phyloP scores from a whole-genome alignment of 2,329 filamentous ascomycete species.

The Apiospora pterosperma region DNA sequence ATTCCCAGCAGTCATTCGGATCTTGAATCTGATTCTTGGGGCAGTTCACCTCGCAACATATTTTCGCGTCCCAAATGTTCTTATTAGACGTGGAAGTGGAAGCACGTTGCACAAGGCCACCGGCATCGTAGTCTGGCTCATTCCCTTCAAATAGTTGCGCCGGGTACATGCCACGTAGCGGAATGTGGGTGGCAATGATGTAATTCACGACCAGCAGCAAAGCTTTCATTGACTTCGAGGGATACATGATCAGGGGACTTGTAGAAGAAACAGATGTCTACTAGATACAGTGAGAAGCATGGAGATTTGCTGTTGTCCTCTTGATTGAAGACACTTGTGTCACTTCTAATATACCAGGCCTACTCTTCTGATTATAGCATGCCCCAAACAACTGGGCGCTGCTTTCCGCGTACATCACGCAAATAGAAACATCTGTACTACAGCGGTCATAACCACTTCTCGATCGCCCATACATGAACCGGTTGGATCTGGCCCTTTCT shows the following conservation, averaged over 20 bases:
- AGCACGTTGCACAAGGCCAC: not conserved
- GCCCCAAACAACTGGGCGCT: too few species aligned
- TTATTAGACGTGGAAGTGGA: not conserved
- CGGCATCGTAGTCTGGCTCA: not conserved
- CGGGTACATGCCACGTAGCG: not conserved
- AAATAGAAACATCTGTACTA: too few species aligned
- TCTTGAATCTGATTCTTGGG: not conserved
- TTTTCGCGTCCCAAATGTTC: not conserved
- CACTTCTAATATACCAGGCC: too few species aligned
- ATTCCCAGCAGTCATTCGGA: not conserved
- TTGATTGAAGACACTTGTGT: too few species aligned
- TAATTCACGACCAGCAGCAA: not conserved
- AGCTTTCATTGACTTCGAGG: not conserved
- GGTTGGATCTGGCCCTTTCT: not conserved
- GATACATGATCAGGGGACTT: not conserved
- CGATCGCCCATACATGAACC: not conserved
- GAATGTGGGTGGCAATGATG: not conserved
- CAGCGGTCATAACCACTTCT: too few species aligned
- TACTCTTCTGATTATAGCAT: too few species aligned
- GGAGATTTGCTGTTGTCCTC: too few species aligned
- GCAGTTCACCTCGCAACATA: not conserved
- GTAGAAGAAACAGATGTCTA: too few species aligned
- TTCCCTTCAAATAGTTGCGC: not conserved
- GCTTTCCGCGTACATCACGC: too few species aligned
- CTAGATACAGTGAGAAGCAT: too few species aligned